Evolutionary conservation across 2,329 filamentous ascomycete species (phyloP).

Genomic region (Xylariales sp.): DNA sequence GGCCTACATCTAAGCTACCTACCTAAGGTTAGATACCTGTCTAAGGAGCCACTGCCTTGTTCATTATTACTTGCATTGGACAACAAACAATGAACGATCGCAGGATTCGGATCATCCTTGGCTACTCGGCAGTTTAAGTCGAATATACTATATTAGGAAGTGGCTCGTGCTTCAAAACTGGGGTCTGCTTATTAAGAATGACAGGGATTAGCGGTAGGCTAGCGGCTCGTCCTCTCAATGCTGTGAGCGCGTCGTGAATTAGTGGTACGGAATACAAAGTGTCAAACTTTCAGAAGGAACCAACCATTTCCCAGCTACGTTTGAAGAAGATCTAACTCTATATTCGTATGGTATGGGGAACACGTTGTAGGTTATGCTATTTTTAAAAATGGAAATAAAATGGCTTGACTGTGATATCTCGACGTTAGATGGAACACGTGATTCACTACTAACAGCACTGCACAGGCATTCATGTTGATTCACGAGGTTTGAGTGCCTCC

Average conservation of each 20-base stretch:
- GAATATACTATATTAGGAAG: conserved; percentile 29
- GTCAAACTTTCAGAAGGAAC: not conserved
- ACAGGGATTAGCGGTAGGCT: conserved; percentile 19
- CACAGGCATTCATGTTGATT: conserved; percentile 17
- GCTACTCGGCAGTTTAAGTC: conserved; percentile 25
- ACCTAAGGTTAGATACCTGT: not conserved
- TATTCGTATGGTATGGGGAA: not conserved
- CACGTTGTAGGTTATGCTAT: not conserved
- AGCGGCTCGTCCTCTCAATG: conserved; percentile 20
- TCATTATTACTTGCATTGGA: not conserved
- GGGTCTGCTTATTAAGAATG: conserved; percentile 13
- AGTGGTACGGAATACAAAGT: conserved; percentile 42
- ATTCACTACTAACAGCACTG: conserved; percentile 31
- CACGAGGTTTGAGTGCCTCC: conserved; percentile 16
- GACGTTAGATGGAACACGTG: not conserved
- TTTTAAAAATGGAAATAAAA: not conserved
- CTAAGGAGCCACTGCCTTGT: not conserved
- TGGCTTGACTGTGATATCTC: not conserved
- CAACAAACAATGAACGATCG: not conserved
- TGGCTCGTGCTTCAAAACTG: conserved; percentile 17
- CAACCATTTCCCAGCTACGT: not conserved
- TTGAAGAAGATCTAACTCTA: not conserved
- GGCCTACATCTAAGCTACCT: not conserved
- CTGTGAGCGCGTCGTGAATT: conserved; percentile 41
- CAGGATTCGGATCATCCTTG: conserved; percentile 5